Evolutionary conservation across 116 monocot species (phyloP), one percentile per base, ranked within the genome.

Genomic region (Posidonia oceanica): DNA sequence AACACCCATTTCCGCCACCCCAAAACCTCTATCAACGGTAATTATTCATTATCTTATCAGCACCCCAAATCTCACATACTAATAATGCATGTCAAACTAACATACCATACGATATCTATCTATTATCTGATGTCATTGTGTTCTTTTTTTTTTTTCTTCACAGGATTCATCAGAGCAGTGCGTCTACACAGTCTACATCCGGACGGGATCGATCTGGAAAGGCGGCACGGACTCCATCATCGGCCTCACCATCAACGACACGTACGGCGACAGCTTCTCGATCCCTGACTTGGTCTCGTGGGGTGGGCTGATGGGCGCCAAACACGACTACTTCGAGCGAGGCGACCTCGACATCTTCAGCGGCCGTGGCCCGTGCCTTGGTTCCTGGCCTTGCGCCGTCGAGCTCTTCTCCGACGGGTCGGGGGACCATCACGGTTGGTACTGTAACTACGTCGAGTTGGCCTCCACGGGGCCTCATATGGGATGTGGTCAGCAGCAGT

Each of bases 371-470:
- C 81, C 85, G 7, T 91, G 91, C 85, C 52, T 87, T 13, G 5
- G 61, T 1, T 14, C 67, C 3, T 12, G 76, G 58, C 83, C 85
- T 3, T 91, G 87, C 83, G 79, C 70, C 78, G 68, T 87, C 77
- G 78, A 83, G 63, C 77, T 91, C 12, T 77, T 77, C 51, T 87
- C 91, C 17, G 91, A 87, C 69, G 91, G 91, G 37, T 66, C 4
- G 63, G 87, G 91, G 1, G 2, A 39, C 3, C 74, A 79, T 75
- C 92, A 85, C 74, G 88, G 92, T 0, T 92, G 92, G 88, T 92
- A 88, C 77, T 88, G 85, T 69, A 92, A 86, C 80, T 88, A 85
- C 78, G 92, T 92, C 14, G 86, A 92, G 81, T 82, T 92, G 63
- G 86, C 92, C 7, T 61, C 74, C 52, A 88, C 92, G 4, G 88